Evolutionary conservation across 2,329 filamentous ascomycete genomes (phyloP), one percentile per base, ranked within the genome.

Genomic region (Trichoderma sp.): DNA sequence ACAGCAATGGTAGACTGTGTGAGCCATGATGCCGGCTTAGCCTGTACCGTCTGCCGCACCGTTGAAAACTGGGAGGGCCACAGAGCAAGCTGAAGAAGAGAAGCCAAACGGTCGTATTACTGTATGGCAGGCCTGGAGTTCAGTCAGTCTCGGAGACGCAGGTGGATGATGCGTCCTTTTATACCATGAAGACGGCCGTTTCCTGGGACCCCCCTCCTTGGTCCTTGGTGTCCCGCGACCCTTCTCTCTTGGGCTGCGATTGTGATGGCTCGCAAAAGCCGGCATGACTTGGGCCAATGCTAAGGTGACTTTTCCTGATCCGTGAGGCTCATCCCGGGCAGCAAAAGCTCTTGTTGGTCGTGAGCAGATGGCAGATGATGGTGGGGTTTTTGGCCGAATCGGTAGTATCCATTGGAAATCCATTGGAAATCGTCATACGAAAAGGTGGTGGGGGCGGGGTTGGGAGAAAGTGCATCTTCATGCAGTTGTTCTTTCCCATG

Each of bases 391-490:
- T 32, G 66, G 55, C 64, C 70, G 67, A 68, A 71, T 62, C 63
- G 63, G 63, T 68, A 67, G 70, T 67, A 63, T 62, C 32, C 67
- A 57, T 70, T 70, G 66, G 66, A 59, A 68, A 68, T 68, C 66
- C 66, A 68, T 68, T 58, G 39, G 55, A 34, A 70, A 39, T 62
- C 58, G 58, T 63, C 57, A 63, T 55, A 62, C 67, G 67, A 70
- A 70, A 70, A 70, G 59, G 57, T 58, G 59, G 68, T 70, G 68
- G 68, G 68, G 68, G 68, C 68, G 68, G 68, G 68, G 68, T 70
- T 65, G 53, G 36, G 34, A 62, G 59, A 63, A 70, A 39, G 39
- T 28, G 47, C 59, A 70, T 70, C 67, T 67, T 62, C 67, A 59
- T 68, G 65, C 65, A 50, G 62, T 43, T 36, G 57, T 36, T 63